Evolutionary conservation across 2,329 filamentous ascomycete species (phyloP).

Genomic region (Davidsoniella australis): DNA sequence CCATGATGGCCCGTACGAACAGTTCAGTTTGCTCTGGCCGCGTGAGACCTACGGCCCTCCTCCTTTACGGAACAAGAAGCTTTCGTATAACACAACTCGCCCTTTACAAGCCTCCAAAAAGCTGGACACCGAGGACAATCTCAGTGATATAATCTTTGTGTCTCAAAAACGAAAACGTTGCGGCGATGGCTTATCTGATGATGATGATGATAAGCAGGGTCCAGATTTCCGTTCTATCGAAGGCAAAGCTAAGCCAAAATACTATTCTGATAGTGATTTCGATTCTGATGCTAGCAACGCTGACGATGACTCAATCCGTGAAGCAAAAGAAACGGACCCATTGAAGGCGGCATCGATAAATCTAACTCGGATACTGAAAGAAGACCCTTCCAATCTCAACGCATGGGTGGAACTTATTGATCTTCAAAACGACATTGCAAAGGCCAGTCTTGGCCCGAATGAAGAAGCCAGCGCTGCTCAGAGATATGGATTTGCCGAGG

Average conservation of each 20-base stretch:
- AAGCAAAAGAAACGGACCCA: conserved; percentile 22
- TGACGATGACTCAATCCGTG: not conserved
- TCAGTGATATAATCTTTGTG: conserved; percentile 26
- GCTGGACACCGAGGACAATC: not conserved
- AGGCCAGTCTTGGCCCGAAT: conserved; percentile 27
- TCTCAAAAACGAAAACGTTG: conserved; percentile 10
- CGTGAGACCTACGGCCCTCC: conserved; percentile 19
- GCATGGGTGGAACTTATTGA: conserved; percentile 65
- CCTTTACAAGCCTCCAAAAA: not conserved
- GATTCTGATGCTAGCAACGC: conserved; percentile 6
- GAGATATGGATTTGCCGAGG: conserved; percentile 51
- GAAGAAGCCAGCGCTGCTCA: conserved; percentile 40
- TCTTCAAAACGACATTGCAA: conserved; percentile 56
- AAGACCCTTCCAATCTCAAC: conserved; percentile 47
- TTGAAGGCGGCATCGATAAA: conserved; percentile 39
- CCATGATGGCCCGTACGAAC: conserved; percentile 39
- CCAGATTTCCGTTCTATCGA: conserved; percentile 50
- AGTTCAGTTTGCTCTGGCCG: conserved; percentile 32
- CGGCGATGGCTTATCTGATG: conserved; percentile 22
- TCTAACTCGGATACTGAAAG: conserved; percentile 45
- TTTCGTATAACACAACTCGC: conserved; percentile 7
- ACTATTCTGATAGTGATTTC: conserved; percentile 19
- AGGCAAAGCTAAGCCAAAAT: conserved; percentile 37
- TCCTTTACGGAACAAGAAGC: conserved; percentile 9
- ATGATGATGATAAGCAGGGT: conserved; percentile 18